Evolutionary conservation across 208 protist genomes (phyloP), one percentile per base, ranked within the genome.

Genomic region (Acanthamoeba rhysodes): DNA sequence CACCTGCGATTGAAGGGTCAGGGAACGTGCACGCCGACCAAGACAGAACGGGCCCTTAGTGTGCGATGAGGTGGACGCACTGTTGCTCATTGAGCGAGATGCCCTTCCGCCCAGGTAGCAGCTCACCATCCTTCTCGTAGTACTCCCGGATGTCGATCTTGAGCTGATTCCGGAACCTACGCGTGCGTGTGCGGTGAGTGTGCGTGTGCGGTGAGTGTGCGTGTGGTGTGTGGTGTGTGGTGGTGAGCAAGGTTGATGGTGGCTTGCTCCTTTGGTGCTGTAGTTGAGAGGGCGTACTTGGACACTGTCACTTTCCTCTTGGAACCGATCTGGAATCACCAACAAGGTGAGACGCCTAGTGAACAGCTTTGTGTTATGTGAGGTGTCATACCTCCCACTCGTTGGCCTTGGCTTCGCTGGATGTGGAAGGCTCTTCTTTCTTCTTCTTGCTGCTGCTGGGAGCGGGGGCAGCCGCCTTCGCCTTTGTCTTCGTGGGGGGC

Each of bases 121-220:
- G 68, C 68, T 76, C 68, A 16, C 68, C 68, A 41, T 76, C 68
- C 27, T 76, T 76, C n/a, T 76, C 68, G 68, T 76, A 76, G n/a
- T 34, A 76, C 68, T 76, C 68, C 24, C 68, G 24, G 14, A 76
- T 76, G 20, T 76, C 68, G 22, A 76, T 27, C 68, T 32, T 16
- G 3, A 76, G 32, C 68, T 76, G 68, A 22, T 76, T 22, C 22
- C 68, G 68, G 32, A 76, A 76, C 68, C 68, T 76, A 29, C 68
- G 12, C 24, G 68, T 76, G 10, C 9, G 66, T 37, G 66, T 37
- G 37, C 37, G 4, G 37, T 41, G 37, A n/a, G n/a, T n/a, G 37
- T 41, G 37, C 37, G 4, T 41, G 37, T 29, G n/a, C n/a, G 3
- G 12, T 74, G 66, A 37, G n/a, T n/a, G n/a, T n/a, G n/a, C n/a